Base-by-base conservation (phyloP, 441 rosid genomes). In the Pelargonium cotyledonis region DNA sequence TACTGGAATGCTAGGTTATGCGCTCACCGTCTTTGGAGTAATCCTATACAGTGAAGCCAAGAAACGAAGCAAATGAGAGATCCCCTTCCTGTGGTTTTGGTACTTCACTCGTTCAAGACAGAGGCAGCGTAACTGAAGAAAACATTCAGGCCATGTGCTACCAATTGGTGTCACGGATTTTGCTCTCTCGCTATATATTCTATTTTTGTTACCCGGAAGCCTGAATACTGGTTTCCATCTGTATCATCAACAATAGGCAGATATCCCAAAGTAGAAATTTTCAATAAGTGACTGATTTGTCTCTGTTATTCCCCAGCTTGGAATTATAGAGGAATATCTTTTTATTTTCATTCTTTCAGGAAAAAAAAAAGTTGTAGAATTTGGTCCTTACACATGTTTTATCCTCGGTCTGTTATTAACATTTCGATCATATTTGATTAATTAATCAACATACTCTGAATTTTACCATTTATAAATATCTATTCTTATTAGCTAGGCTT, bases 1-100 rank as follows among this genome's bases (percentile, higher is more conserved):
- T 10, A 85, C 87, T 0, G 91, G 91, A 73, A 86, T 86, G 91
- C 81, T 86, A 14, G 91, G 88, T 75, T 86, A 86, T 73, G 18
- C 85, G 1, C 85, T 86, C 9, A 86, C 89, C 1, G 89, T 86
- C 63, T 66, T 77, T 70, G 91, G 89, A 78, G 91, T 86, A 29
- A 80, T 86, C 41, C 87, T 86, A 61, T 86, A 86, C 83, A 85
- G 89, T 6, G 87, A 86, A 86, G 91, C 89, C 43, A 86, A 86
- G 80, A 85, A 86, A 77, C 81, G 87, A 70, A 83, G 84, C 79
- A 85, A 84, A 81, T 83, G 80, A 84, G 4, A 7, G 26, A 40
- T 40, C 43, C 2, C 43, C 43, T 40, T 40, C 18, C 58, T 12
- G 10, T 67, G 58, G 53, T 68, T 41, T 38, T 66, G 23, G 61